These are phyloP conservation scores for Trichoderma breve DNA, from an alignment of 2,329 filamentous ascomycete genomes.

Conservation along the genomic window DNA sequence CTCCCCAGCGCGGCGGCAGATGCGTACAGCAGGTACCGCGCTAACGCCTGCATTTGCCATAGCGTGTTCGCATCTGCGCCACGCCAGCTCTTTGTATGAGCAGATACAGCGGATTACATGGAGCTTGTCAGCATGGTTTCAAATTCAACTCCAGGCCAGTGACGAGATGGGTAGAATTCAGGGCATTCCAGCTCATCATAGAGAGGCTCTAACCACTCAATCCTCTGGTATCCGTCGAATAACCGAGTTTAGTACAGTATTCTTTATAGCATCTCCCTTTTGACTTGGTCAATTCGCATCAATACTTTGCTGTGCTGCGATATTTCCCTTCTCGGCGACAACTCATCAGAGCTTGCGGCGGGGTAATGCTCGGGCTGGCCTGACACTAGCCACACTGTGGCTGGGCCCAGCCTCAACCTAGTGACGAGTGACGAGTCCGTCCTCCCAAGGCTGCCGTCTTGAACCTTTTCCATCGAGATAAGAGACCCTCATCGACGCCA, in stretches of 20 bases:
- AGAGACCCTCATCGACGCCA: not conserved
- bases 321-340: not conserved
- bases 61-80: not conserved
- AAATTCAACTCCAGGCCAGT: not conserved
- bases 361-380: not conserved
- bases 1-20: constrained; percentile 13
- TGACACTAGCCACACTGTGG: constrained; percentile 12
- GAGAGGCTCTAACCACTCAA: not conserved
- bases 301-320: not conserved
- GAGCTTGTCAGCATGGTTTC: not conserved
- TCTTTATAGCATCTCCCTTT: not conserved
- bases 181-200: not conserved
- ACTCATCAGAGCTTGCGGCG: constrained; percentile 7
- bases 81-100: not conserved
- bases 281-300: not conserved
- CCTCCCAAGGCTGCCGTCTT: not conserved
- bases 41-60: constrained; percentile 10
- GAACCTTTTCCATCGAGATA: not conserved
- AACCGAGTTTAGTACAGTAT: not conserved
- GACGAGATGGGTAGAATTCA: not conserved
- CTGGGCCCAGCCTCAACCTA: constrained; percentile 1
- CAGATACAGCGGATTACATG: not conserved
- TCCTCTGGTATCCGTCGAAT: not conserved
- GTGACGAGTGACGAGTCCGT: not conserved
- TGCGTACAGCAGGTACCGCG: constrained; percentile 19